Evolutionary conservation across 2,329 filamentous ascomycete genomes (phyloP).

Genomic region (Botryotinia calthae): DNA sequence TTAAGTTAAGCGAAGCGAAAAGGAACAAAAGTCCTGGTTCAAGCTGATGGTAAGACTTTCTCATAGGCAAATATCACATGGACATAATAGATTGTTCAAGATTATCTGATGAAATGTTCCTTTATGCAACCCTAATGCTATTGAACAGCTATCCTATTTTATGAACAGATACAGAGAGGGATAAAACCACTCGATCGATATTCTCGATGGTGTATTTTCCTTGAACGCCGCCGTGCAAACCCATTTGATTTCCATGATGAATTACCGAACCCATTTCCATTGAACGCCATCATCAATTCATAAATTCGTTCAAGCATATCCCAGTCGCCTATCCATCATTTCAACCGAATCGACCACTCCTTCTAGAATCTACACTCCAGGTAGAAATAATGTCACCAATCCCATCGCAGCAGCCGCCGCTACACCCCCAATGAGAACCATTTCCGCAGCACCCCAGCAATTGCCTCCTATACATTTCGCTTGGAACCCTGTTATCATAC

Average conservation of each 20-base stretch:
- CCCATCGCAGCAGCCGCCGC: slow-evolving; percentile 43
- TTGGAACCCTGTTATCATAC: slow-evolving; percentile 45
- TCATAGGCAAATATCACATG: background rate
- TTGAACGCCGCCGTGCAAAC: slow-evolving; percentile 16
- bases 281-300: background rate
- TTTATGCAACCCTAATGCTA: too few relatives aligned
- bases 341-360: background rate
- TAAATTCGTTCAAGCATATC: slow-evolving; percentile 4
- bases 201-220: slow-evolving; percentile 27
- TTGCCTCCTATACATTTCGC: slow-evolving; percentile 32
- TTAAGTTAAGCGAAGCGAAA: background rate
- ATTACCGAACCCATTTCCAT: background rate
- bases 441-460: slow-evolving; percentile 41
- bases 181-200: slow-evolving; percentile 30
- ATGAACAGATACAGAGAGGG: background rate
- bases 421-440: slow-evolving; percentile 42
- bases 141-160: background rate
- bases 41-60: background rate
- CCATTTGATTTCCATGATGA: background rate
- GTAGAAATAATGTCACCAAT: slow-evolving; percentile 39
- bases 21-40: background rate
- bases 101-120: background rate
- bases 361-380: slow-evolving; percentile 23
- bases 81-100: background rate
- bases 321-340: slow-evolving; percentile 15